Conservation (phyloP, 257 asterid species). For the Gynochthodes officinalis region DNA sequence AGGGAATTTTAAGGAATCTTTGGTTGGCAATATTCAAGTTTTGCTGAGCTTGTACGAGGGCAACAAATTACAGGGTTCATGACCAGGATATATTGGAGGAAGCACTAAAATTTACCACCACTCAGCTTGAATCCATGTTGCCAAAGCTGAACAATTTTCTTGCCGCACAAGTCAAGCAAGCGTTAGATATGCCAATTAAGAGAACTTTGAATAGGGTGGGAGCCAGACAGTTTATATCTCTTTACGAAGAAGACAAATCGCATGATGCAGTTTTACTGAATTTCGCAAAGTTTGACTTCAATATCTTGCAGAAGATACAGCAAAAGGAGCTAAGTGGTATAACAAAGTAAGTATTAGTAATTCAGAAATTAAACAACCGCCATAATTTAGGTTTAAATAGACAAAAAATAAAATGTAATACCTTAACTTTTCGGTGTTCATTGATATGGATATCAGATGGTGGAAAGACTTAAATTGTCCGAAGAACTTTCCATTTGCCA, state of each 20-base stretch:
- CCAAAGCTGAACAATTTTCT: background rate
- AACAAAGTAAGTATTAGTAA: slow-evolving; percentile 32
- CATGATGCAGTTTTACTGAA: slow-evolving; percentile 9
- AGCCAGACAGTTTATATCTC: slow-evolving; percentile 19
- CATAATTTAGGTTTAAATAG: too few species aligned
- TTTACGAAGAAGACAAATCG: slow-evolving; percentile 23
- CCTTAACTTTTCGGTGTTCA: background rate
- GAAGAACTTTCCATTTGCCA: slow-evolving; percentile 24
- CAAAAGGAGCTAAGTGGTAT: slow-evolving; percentile 27
- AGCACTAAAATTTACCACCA: slow-evolving; percentile 27
- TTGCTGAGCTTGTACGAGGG: slow-evolving; percentile 35
- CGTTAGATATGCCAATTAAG: slow-evolving; percentile 25
- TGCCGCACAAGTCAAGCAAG: slow-evolving; percentile 15
- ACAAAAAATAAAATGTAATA: too few species aligned
- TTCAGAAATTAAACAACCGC: too few species aligned
- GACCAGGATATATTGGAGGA: slow-evolving; percentile 32
- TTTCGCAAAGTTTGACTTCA: slow-evolving; percentile 25
- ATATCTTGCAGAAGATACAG: slow-evolving; percentile 23
- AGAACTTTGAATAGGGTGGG: slow-evolving; percentile 25
- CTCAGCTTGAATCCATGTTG: slow-evolving; percentile 15
- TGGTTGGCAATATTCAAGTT: slow-evolving; percentile 9
- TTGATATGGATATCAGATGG: slow-evolving; percentile 27
- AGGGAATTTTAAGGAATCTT: slow-evolving; percentile 24
- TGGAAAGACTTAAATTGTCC: slow-evolving; percentile 28
- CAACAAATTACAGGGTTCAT: slow-evolving; percentile 21